Evolutionary conservation across 176 grass and related monocot genomes (phyloP), one percentile per base, ranked within the genome.

Genomic region (Phoenix roebelenii): DNA sequence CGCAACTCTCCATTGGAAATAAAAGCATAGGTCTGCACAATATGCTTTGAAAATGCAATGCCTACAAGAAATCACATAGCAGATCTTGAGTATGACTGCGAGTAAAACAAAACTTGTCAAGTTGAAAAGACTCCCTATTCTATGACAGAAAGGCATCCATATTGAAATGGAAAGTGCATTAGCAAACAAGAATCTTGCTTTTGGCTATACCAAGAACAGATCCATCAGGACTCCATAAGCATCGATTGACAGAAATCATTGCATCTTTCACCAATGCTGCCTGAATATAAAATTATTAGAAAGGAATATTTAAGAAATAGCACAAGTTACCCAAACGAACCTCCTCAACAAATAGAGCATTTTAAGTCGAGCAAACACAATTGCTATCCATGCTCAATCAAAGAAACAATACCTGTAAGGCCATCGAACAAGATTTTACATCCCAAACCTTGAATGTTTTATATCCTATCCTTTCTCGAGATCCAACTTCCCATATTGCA

Each of bases 361-460:
- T 7, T 2, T 5, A 24, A 3, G 4, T 5, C 23, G 3, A 24
- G 14, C 55, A 7, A 70, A 56, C 7, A 30, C 20, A 51, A 15
- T 15, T 7, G 28, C 28, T 30, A 30, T 30, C 28, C 28, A 30
- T 30, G 5, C 28, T 30, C 28, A 30, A 5, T 30, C 28, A 30
- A 30, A 6, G 28, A 30, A 30, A 30, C 28, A 15, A 70, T 22
- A 98, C 93, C 83, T 98, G 93, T 62, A 98, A 81, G 67, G 93
- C 76, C 78, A 85, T 75, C 25, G 68, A 78, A 57, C 87, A 98
- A 63, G 82, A 71, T 60, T 76, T 3, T 63, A 98, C 77, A 68
- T 98, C 88, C 93, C 93, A 98, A 66, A 98, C 93, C 91, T 92
- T 98, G 71, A 98, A 98, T 64, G 84, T 78, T 61, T 76, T 98